phyloP scores from a whole-genome alignment of 2,329 filamentous ascomycete species.

The Colletotrichum brevisporum region DNA sequence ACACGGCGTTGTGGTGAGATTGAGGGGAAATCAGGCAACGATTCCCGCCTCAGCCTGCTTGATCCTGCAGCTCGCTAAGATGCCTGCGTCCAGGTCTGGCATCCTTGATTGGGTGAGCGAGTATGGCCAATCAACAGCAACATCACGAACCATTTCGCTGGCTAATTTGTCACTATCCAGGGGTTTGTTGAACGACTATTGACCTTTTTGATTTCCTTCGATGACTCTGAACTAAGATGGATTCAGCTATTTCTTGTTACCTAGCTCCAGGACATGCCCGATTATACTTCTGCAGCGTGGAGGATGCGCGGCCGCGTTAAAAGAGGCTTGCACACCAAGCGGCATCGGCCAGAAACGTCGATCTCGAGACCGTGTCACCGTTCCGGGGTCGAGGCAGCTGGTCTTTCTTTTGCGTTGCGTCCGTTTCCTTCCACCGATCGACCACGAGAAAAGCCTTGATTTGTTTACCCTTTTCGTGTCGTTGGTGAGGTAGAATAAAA shows the following conservation, averaged over 20 bases:
- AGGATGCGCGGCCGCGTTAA: background rate
- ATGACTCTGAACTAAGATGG: too few relatives aligned
- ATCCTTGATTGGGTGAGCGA: background rate
- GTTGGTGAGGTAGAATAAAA: too few relatives aligned
- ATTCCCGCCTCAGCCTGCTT: background rate
- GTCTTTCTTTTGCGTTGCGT: too few relatives aligned
- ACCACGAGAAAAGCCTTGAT: too few relatives aligned
- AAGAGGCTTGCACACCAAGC: background rate
- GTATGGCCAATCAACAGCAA: background rate
- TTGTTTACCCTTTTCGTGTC: too few relatives aligned
- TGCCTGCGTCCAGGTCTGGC: background rate
- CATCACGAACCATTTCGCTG: background rate
- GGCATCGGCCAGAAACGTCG: constrained; percentile 11
- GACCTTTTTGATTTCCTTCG: too few relatives aligned
- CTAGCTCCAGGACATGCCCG: too few relatives aligned
- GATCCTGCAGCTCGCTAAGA: background rate
- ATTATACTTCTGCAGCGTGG: background rate
- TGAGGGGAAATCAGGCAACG: background rate
- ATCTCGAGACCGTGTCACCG: background rate
- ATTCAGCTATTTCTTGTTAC: too few relatives aligned
- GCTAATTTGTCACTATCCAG: background rate
- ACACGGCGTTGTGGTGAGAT: background rate
- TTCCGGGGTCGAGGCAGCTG: too few relatives aligned
- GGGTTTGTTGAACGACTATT: too few relatives aligned
- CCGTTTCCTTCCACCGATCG: too few relatives aligned